phyloP scores from a whole-genome alignment of 768 basidiomycete genomes.

The Mycena chlorophos region DNA sequence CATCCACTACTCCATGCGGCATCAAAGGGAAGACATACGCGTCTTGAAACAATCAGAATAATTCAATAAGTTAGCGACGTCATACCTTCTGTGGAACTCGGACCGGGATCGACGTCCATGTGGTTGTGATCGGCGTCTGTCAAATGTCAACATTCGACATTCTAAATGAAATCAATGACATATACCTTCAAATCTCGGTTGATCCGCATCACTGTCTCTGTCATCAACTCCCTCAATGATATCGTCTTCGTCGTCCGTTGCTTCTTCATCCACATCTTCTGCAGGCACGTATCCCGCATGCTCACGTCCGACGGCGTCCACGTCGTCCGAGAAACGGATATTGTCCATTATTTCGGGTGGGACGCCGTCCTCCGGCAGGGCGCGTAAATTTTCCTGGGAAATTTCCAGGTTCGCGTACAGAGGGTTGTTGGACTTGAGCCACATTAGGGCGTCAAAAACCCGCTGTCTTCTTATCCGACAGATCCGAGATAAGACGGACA shows the following conservation, averaged over 20 bases:
- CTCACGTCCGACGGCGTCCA: slow-evolving; percentile 25
- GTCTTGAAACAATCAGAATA: background rate
- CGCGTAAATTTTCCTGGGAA: slow-evolving; percentile 19
- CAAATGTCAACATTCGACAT: no score
- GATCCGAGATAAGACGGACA: slow-evolving; percentile 19
- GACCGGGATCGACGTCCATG: background rate
- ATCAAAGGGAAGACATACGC: background rate
- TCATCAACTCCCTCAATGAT: background rate
- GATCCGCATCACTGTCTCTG: no score
- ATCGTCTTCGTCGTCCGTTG: background rate
- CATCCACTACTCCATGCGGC: background rate
- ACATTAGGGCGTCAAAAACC: slow-evolving; percentile 28
- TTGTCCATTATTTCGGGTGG: slow-evolving; percentile 30
- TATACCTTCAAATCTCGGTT: no score
- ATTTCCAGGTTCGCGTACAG: slow-evolving; percentile 29
- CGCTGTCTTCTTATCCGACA: slow-evolving; percentile 27
- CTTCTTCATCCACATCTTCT: background rate
- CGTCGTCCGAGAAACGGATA: slow-evolving; percentile 23
- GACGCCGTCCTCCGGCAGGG: slow-evolving; percentile 34
- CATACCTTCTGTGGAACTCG: background rate
- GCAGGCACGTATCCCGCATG: slow-evolving; percentile 33
- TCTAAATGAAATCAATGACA: no score
- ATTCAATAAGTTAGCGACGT: background rate
- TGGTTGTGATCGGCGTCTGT: no score
- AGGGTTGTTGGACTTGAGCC: slow-evolving; percentile 34